phyloP scores from a whole-genome alignment of 257 asterid species.

The Nyctanthes arbortristis region DNA sequence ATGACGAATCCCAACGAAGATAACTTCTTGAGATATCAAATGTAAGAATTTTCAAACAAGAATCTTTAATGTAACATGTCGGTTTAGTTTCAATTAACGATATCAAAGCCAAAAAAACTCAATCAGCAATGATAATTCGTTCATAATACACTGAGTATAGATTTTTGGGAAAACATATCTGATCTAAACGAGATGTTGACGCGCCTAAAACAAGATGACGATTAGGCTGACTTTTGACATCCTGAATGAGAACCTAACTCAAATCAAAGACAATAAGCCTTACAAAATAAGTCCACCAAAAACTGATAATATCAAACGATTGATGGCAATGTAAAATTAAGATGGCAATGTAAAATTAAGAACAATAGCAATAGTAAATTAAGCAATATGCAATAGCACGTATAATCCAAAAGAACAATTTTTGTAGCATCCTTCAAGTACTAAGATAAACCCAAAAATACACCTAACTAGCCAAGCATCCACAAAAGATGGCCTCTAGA shows the following conservation, averaged over 20 bases:
- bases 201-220: constrained; percentile 84
- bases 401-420: too few species aligned
- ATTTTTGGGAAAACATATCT: constrained; percentile 48
- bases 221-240: constrained; percentile 80
- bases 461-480: too few species aligned
- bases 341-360: too few species aligned
- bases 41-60: constrained; percentile 6
- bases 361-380: too few species aligned
- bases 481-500: background rate
- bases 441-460: too few species aligned
- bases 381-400: too few species aligned
- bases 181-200: constrained; percentile 77
- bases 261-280: constrained; percentile 22
- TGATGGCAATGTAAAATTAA: constrained; percentile 11
- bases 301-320: constrained; percentile 11
- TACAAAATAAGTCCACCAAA: constrained; percentile 1
- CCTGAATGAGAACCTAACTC: constrained; percentile 90
- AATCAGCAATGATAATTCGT: too few species aligned
- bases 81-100: constrained; percentile 5
- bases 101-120: background rate
- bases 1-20: too few species aligned
- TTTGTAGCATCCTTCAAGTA: too few species aligned
- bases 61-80: constrained; percentile 3
- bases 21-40: constrained; percentile 4
- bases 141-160: background rate